A percentile compares a stretch with the other conserved stretches of the same genome.
phyloP scores from a whole-genome alignment of 2,329 filamentous ascomycete genomes.

The Endoconidiophora polonica region DNA sequence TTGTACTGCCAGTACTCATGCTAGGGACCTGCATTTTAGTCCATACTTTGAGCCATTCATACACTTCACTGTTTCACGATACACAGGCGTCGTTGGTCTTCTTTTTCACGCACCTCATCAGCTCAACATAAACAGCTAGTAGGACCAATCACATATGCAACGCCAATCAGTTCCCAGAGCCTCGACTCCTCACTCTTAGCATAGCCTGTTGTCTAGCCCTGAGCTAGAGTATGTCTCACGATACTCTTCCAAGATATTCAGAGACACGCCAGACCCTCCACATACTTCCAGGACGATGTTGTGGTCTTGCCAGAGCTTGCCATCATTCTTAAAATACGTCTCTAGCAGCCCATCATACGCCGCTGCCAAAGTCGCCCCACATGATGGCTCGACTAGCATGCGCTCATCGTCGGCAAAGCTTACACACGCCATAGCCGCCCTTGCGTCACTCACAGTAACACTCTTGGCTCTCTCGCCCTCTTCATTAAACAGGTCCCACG shows the following conservation, averaged over 20 bases:
- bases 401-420: conserved; percentile 68
- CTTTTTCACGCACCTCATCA: not conserved
- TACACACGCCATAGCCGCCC: conserved; percentile 63
- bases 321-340: conserved; percentile 39
- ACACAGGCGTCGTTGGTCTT: not conserved
- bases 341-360: conserved; percentile 39
- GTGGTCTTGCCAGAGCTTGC: conserved; percentile 44
- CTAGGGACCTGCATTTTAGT: too few relatives aligned
- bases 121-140: not conserved
- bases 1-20: too few relatives aligned
- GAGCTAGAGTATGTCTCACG: conserved; percentile 25
- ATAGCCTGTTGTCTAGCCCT: not conserved
- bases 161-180: too few relatives aligned
- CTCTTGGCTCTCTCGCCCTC: conserved; percentile 20
- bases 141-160: too few relatives aligned
- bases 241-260: conserved; percentile 44
- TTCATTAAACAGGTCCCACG: conserved; percentile 45
- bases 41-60: not conserved
- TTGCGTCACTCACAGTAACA: conserved; percentile 31
- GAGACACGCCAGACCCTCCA: conserved; percentile 53
- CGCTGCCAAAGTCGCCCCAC: conserved; percentile 61
- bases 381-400: conserved; percentile 68
- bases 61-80: not conserved
- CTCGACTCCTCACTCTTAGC: not conserved
- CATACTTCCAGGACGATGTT: conserved; percentile 77